Evolutionary conservation across 805 yeast genomes (phyloP).

Genomic region (Saccharomycopsis selenospora): DNA sequence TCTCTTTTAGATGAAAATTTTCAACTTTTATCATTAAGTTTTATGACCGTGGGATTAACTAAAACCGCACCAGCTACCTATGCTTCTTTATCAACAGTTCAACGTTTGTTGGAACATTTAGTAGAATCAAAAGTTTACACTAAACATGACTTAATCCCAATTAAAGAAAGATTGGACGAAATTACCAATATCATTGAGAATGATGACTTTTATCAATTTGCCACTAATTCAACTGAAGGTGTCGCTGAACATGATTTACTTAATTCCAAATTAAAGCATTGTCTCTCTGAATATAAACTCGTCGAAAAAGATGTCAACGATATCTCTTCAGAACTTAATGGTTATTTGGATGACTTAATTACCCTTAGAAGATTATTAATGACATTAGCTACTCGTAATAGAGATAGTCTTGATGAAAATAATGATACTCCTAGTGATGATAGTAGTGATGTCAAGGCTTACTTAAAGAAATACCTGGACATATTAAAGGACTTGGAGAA

Average conservation of each 20-base stretch:
- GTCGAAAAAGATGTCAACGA: conserved; percentile 51
- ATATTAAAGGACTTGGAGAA: conserved; percentile 39
- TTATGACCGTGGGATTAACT: conserved; percentile 85
- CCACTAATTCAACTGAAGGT: conserved; percentile 22
- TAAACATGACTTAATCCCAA: conserved; percentile 73
- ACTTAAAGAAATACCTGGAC: conserved; percentile 30
- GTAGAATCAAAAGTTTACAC: conserved; percentile 79
- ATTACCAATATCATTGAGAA: conserved; percentile 54
- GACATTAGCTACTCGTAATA: conserved; percentile 38
- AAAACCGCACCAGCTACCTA: conserved; percentile 92
- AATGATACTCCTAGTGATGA: conserved; percentile 29
- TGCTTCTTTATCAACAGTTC: conserved; percentile 81
- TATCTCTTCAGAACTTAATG: conserved; percentile 43
- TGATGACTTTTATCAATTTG: conserved; percentile 21
- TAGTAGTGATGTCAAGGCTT: not conserved
- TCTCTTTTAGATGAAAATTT: conserved; percentile 78
- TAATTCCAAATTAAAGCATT: conserved; percentile 56
- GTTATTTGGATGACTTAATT: conserved; percentile 53
- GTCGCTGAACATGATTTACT: conserved; percentile 34
- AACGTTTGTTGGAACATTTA: conserved; percentile 74
- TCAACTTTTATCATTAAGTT: conserved; percentile 78
- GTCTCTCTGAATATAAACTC: conserved; percentile 48
- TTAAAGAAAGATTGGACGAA: conserved; percentile 63
- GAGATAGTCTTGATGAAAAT: conserved; percentile 15
- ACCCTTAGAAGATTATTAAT: conserved; percentile 55